Percentiles rank a stretch among this genome's conserved stretches.
These are phyloP conservation scores for Mycosarcoma maydis DNA, from an alignment of 1,284 basidiomycete species.

Conservation along the genomic window DNA sequence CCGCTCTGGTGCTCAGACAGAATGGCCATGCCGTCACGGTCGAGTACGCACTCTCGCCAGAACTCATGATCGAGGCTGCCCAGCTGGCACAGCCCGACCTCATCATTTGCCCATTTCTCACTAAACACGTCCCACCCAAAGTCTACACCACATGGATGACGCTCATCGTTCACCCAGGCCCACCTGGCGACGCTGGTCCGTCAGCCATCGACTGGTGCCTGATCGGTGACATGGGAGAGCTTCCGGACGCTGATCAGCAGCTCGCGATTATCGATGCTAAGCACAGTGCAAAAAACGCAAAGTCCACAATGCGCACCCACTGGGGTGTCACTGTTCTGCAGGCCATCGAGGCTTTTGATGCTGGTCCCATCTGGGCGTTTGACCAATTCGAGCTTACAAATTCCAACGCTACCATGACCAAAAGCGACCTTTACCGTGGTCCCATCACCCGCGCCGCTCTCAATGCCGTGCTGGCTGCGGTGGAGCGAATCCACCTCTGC, in stretches of 20 bases:
- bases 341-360: conserved; percentile 69
- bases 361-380: conserved; percentile 70
- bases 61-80: conserved; percentile 68
- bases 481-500: conserved; percentile 61
- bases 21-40: conserved; percentile 67
- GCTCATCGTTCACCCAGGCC: conserved; percentile 70
- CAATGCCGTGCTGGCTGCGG: conserved; percentile 66
- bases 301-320: conserved; percentile 60
- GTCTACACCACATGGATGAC: conserved; percentile 69
- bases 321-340: conserved; percentile 70
- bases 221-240: conserved; percentile 68
- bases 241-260: conserved; percentile 61
- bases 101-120: conserved; percentile 69
- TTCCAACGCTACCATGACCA: conserved; percentile 62
- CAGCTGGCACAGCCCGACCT: conserved; percentile 67
- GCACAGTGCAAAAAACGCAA: conserved; percentile 25
- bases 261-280: conserved; percentile 61
- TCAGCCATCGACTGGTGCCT: conserved; percentile 70
- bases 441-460: conserved; percentile 68
- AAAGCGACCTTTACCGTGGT: conserved; percentile 69
- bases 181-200: conserved; percentile 70
- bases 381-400: conserved; percentile 68
- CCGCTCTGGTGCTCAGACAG: conserved; percentile 65
- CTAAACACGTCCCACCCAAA: conserved; percentile 68
- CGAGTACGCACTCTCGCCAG: conserved; percentile 68